Base-by-base conservation (phyloP, 2,329 filamentous ascomycete species). In the Cercospora beticola region DNA sequence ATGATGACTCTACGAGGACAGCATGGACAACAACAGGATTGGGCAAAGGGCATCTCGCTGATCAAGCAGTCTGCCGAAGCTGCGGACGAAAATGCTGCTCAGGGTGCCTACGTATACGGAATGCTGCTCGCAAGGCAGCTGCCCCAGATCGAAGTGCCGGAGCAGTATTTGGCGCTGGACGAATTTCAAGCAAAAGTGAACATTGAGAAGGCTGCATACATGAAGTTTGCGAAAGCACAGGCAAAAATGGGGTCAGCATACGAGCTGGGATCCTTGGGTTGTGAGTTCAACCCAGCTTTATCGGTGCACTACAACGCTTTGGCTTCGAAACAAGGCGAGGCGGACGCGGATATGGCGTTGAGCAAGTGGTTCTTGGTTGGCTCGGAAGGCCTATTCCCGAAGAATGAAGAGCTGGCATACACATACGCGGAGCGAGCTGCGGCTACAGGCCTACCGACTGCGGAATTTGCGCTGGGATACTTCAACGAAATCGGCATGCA, bases 311-410 rank as follows among this genome's bases (percentile, higher is more conserved):
- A 99, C 83, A 97, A 98, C 77, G 92, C 93, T 43, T 86, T 99
- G 33, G 94, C 95, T 23, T 92, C 95, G 12, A 90, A 92, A 72
- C 95, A 98, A 81, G 94, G 94, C 18, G 93, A 98, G 75, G 86
- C 93, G 0, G 95, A 99, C 79, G 95, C 94, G 0, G 93, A 97
- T 69, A 91, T 99, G 81, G 93, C 94, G 30, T 93, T 99, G 70
- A 98, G 94, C 81, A 95, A 97, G 80, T 99, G 95, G 95, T 99
- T 98, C 78, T 85, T 99, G 30, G 98, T 97, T 76, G 95, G 95
- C 2, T 94, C 95, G 72, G 94, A 98, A 73, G 91, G 90, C 23
- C 86, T 96, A 6, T 97, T 99, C 77, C 88, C 92, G 69, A 98
- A 98, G 85, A 98, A 97, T 76, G 95, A 99, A 80, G 91, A 94